These are phyloP conservation scores for Alternaria brassicicola DNA, from an alignment of 2,329 filamentous ascomycete species.

Conservation along the genomic window DNA sequence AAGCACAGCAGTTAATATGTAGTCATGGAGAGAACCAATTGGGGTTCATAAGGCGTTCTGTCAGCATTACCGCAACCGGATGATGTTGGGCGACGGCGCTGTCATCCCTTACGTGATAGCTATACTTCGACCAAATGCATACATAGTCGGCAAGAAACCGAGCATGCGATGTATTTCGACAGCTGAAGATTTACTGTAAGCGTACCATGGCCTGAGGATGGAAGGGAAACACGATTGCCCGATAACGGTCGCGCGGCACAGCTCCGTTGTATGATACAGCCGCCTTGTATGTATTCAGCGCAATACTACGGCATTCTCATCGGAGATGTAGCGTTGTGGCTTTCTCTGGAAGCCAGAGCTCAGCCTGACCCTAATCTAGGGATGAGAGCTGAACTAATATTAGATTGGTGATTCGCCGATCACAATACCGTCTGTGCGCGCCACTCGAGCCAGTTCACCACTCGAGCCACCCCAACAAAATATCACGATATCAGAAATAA, in stretches of 20 bases:
- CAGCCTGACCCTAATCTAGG: constrained; percentile 12
- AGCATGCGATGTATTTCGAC: constrained; percentile 9
- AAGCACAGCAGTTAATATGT: constrained; percentile 20
- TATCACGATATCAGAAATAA: too few species aligned
- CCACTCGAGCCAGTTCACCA: too few species aligned
- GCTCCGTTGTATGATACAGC: background rate
- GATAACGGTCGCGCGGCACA: background rate
- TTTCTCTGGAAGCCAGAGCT: constrained; percentile 9
- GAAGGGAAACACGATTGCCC: background rate
- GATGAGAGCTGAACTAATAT: constrained; percentile 27
- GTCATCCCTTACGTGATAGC: constrained; percentile 14
- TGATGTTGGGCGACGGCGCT: constrained; percentile 5
- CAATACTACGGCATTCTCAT: background rate
- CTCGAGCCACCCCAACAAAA: too few species aligned
- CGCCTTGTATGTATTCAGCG: background rate
- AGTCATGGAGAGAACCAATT: constrained; percentile 18
- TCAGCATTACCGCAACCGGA: constrained; percentile 12
- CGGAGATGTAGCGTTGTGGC: constrained; percentile 1
- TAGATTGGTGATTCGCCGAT: constrained; percentile 17
- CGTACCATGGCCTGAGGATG: background rate
- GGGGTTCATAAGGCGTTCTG: constrained; percentile 7
- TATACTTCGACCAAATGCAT: constrained; percentile 10
- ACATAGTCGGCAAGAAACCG: constrained; percentile 6
- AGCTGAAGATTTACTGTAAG: constrained; percentile 10
- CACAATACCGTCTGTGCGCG: too few species aligned